Evolutionary conservation across 2,329 filamentous ascomycete genomes (phyloP).

Genomic region (Pestalotiopsis sp.): DNA sequence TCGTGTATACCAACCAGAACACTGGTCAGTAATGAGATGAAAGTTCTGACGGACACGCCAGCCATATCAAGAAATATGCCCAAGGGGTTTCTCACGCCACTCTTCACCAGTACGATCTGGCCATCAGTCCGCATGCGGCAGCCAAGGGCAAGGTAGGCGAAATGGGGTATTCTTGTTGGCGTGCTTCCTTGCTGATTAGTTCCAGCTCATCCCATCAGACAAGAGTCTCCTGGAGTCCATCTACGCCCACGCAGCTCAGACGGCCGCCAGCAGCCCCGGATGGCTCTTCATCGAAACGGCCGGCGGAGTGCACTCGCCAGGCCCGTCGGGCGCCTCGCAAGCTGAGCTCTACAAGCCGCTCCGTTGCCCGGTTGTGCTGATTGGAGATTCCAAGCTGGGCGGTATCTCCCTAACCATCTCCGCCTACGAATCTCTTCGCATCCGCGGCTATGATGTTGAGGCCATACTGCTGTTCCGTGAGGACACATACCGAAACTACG

Average conservation of each 20-base stretch:
- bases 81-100: slow-evolving; percentile 52
- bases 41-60: slow-evolving; percentile 30
- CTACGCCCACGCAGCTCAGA: slow-evolving; percentile 45
- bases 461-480: slow-evolving; percentile 71
- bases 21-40: neutral
- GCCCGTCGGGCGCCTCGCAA: slow-evolving; percentile 75
- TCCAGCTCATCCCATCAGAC: slow-evolving; percentile 53
- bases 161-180: neutral
- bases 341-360: slow-evolving; percentile 77
- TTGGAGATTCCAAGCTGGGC: slow-evolving; percentile 76
- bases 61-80: slow-evolving; percentile 66
- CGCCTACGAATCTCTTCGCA: slow-evolving; percentile 74
- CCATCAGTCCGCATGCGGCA: slow-evolving; percentile 79
- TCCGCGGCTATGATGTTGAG: slow-evolving; percentile 80
- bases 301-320: slow-evolving; percentile 79
- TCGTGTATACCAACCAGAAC: neutral
- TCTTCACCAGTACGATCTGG: slow-evolving; percentile 72
- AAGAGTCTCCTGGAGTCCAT: slow-evolving; percentile 52
- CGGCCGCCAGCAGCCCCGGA: slow-evolving; percentile 46
- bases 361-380: slow-evolving; percentile 71
- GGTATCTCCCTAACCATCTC: slow-evolving; percentile 82
- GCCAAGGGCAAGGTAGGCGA: slow-evolving; percentile 51
- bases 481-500: slow-evolving; percentile 66
- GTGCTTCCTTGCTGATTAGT: neutral
- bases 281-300: slow-evolving; percentile 79